Evolutionary conservation across 2,329 filamentous ascomycete genomes (phyloP).

Genomic region (Purpureocillium takamizusanense): DNA sequence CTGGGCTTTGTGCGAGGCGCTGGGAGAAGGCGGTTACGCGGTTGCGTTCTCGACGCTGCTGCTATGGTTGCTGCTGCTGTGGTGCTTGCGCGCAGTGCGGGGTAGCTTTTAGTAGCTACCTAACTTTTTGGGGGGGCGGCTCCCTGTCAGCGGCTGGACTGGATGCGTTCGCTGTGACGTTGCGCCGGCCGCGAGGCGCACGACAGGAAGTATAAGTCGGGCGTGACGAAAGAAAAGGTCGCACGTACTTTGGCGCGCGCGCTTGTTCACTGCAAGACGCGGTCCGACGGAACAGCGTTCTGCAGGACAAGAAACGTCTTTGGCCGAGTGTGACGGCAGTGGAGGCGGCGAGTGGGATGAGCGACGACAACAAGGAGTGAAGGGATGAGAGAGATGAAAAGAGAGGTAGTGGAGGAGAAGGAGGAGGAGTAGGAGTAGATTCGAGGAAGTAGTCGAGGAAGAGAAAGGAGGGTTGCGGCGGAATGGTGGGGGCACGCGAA

Average conservation of each 20-base stretch:
- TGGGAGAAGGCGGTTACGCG: not conserved
- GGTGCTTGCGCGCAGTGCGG: constrained; percentile 4
- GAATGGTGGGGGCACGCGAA: constrained; percentile 5
- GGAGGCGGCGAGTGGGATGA: too few relatives aligned
- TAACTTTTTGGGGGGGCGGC: not conserved
- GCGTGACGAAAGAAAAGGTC: too few relatives aligned
- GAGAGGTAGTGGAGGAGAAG: not conserved
- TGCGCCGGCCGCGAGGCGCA: not conserved
- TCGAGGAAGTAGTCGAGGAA: constrained; percentile 1
- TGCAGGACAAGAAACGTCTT: too few relatives aligned
- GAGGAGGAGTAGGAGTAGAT: not conserved
- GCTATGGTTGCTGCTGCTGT: not conserved
- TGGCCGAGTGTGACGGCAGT: too few relatives aligned
- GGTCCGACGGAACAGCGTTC: too few relatives aligned
- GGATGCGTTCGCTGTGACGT: not conserved
- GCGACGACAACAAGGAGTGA: too few relatives aligned
- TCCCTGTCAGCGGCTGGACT: not conserved
- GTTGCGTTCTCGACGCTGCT: too few relatives aligned
- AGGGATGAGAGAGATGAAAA: too few relatives aligned
- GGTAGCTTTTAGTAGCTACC: constrained; percentile 7
- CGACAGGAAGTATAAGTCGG: too few relatives aligned
- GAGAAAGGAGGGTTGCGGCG: not conserved
- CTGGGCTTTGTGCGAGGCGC: not conserved
- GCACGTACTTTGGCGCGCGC: too few relatives aligned
- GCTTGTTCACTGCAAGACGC: too few relatives aligned